These are phyloP conservation scores for Fusarium redolens DNA, from an alignment of 2,329 filamentous ascomycete genomes.

Conservation along the genomic window DNA sequence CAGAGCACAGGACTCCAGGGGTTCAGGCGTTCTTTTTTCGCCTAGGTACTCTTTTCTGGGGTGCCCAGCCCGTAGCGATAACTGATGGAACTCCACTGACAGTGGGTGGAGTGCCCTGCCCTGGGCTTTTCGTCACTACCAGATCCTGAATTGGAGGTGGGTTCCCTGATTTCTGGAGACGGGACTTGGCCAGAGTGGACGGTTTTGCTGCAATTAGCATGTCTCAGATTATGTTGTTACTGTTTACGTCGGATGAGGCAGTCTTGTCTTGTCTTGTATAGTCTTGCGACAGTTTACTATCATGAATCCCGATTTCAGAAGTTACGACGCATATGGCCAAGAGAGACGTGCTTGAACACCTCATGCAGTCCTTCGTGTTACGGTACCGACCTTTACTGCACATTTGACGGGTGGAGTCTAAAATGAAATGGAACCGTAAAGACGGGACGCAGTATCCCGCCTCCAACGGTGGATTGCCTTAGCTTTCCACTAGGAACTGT, in stretches of 20 bases:
- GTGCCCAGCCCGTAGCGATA: slow-evolving; percentile 13
- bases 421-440: slow-evolving; percentile 11
- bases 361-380: slow-evolving; percentile 13
- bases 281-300: slow-evolving; percentile 4
- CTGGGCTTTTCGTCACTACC: slow-evolving; percentile 5
- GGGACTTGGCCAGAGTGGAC: background rate
- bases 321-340: slow-evolving; percentile 7
- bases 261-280: slow-evolving; percentile 7
- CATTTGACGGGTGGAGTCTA: slow-evolving; percentile 16
- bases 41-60: slow-evolving; percentile 16
- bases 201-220: slow-evolving; percentile 17
- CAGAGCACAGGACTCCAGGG: slow-evolving; percentile 30
- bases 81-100: background rate
- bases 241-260: slow-evolving; percentile 10
- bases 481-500: slow-evolving; percentile 14
- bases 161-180: slow-evolving; percentile 13
- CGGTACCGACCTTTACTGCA: slow-evolving; percentile 1
- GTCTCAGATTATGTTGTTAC: slow-evolving; percentile 27
- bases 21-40: slow-evolving; percentile 27
- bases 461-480: slow-evolving; percentile 11
- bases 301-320: background rate
- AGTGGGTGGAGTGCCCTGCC: slow-evolving; percentile 6
- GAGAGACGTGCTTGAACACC: background rate
- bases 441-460: slow-evolving; percentile 31
- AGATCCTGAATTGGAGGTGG: slow-evolving; percentile 26